These are phyloP conservation scores for Penicillium rolfsii DNA, from an alignment of 2,329 filamentous ascomycete genomes.

Conservation along the genomic window DNA sequence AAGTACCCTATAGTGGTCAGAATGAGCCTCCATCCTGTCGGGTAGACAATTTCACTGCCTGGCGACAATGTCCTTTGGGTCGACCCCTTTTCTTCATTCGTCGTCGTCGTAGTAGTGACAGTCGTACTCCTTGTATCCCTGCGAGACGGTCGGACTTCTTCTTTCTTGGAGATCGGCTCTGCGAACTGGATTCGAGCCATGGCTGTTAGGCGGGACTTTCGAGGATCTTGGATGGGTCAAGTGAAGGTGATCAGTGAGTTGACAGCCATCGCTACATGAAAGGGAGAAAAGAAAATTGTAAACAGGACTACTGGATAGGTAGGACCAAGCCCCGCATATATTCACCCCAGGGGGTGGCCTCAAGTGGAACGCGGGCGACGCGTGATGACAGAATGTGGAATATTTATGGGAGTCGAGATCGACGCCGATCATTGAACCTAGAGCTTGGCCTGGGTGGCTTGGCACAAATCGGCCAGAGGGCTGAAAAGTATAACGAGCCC, in stretches of 20 bases:
- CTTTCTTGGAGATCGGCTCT: constrained; percentile 19
- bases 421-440: constrained; percentile 33
- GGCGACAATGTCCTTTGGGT: constrained; percentile 25
- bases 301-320: constrained; percentile 23
- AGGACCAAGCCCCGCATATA: constrained; percentile 32
- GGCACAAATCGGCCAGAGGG: constrained; percentile 15
- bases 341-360: constrained; percentile 28
- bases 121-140: background rate
- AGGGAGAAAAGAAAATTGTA: constrained; percentile 19
- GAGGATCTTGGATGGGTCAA: constrained; percentile 17
- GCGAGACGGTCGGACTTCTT: background rate
- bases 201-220: constrained; percentile 13
- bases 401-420: constrained; percentile 28
- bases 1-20: constrained; percentile 28
- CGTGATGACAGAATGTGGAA: constrained; percentile 35
- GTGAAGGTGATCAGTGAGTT: constrained; percentile 19
- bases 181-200: constrained; percentile 31
- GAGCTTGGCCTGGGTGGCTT: constrained; percentile 19
- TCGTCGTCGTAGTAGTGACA: background rate
- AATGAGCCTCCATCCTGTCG: constrained; percentile 29
- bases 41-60: constrained; percentile 31
- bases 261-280: constrained; percentile 21
- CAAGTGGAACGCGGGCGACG: constrained; percentile 31
- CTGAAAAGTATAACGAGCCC: background rate
- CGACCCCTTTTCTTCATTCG: constrained; percentile 27